These are phyloP conservation scores for Pleurotus citrinopileatus DNA, from an alignment of 768 basidiomycete genomes.

Conservation along the genomic window DNA sequence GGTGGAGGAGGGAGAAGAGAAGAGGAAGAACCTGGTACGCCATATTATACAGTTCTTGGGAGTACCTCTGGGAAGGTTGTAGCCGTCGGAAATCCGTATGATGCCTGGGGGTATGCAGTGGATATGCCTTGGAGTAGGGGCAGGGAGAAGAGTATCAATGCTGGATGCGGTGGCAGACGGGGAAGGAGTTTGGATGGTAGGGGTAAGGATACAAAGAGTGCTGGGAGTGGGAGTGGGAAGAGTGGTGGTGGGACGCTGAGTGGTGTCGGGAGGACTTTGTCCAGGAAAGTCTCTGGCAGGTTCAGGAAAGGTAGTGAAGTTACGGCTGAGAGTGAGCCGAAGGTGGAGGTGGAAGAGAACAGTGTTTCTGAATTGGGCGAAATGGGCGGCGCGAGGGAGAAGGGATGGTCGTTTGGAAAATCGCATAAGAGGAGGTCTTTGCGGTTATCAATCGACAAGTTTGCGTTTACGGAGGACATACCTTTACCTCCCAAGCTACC, in stretches of 20 bases:
- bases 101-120: slow-evolving; percentile 22
- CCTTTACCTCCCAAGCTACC: not conserved
- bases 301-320: slow-evolving; percentile 18
- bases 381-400: slow-evolving; percentile 6
- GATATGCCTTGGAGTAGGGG: slow-evolving; percentile 9
- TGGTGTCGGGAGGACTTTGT: slow-evolving; percentile 22
- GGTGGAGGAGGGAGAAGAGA: slow-evolving; percentile 22
- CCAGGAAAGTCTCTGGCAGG: slow-evolving; percentile 33
- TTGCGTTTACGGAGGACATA: slow-evolving; percentile 13
- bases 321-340: not conserved
- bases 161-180: slow-evolving; percentile 10
- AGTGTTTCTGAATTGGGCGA: slow-evolving; percentile 14
- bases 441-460: slow-evolving; percentile 31
- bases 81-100: slow-evolving; percentile 41
- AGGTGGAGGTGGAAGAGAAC: not conserved
- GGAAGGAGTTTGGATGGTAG: not conserved
- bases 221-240: slow-evolving; percentile 11
- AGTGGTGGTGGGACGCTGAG: slow-evolving; percentile 8
- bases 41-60: slow-evolving; percentile 61
- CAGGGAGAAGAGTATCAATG: slow-evolving; percentile 4
- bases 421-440: slow-evolving; percentile 24
- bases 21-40: slow-evolving; percentile 24
- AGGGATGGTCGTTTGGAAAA: slow-evolving; percentile 16
- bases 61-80: slow-evolving; percentile 40
- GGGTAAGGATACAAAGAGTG: slow-evolving; percentile 9